These are phyloP conservation scores for Geranium incanum DNA, from an alignment of 441 rosid species.

Conservation along the genomic window DNA sequence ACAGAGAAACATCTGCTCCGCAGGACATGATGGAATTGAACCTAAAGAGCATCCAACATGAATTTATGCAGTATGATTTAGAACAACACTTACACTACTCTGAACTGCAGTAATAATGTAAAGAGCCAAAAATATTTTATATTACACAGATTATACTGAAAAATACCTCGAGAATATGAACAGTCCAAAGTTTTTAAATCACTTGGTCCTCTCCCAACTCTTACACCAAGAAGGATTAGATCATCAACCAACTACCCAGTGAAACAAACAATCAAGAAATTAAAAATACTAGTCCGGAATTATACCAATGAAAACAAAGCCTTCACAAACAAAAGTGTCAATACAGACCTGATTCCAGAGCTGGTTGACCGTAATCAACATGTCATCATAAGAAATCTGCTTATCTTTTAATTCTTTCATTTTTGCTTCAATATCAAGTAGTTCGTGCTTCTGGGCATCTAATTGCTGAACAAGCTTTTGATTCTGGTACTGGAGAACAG, in stretches of 20 bases:
- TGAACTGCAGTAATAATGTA: neutral
- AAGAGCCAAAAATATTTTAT: constrained; percentile 4
- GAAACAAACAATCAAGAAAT: constrained; percentile 6
- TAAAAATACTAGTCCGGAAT: constrained; percentile 1
- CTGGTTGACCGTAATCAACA: constrained; percentile 50
- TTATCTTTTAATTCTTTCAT: constrained; percentile 43
- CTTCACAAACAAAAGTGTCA: neutral
- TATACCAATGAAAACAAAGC: neutral
- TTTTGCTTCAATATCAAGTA: constrained; percentile 59
- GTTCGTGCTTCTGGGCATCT: constrained; percentile 59
- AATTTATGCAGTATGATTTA: constrained; percentile 5
- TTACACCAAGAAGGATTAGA: constrained; percentile 60
- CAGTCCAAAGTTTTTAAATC: constrained; percentile 39
- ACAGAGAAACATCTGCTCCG: constrained; percentile 80
- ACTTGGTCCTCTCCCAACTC: constrained; percentile 54
- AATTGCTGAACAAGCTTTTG: constrained; percentile 77
- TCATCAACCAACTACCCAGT: constrained; percentile 69
- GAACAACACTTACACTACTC: constrained; percentile 1
- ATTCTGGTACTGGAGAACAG: constrained; percentile 73
- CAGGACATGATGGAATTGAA: constrained; percentile 59
- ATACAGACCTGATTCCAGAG: constrained; percentile 73
- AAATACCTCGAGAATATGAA: constrained; percentile 47
- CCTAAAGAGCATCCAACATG: constrained; percentile 37
- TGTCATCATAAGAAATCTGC: constrained; percentile 58
- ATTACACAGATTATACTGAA: neutral